Evolutionary conservation across 2,329 filamentous ascomycete species (phyloP), one percentile per base, ranked within the genome.

Genomic region (Akanthomyces dipterigenus): DNA sequence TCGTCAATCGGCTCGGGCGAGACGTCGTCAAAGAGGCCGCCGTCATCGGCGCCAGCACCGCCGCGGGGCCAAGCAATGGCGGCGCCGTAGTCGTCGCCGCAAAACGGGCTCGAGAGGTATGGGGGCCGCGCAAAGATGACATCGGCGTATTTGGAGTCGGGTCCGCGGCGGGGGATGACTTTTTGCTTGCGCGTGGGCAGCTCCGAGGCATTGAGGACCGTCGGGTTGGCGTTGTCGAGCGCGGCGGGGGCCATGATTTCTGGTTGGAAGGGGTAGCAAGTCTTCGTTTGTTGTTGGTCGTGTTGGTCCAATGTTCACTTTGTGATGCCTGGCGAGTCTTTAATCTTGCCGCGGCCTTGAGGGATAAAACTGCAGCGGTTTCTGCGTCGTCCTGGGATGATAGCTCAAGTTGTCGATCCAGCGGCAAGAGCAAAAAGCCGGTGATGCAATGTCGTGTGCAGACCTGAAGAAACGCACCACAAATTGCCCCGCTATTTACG

Each of bases 1-100:
- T 96, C 91, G 71, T 99, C 95, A 67, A 99, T 96, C 62, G 90
- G 89, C 68, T 98, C 93, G 40, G 87, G 80, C 1, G 80, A 78
- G 54, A 85, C 81, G 62, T 88, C 84, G 62, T 86, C 84, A 55
- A 84, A 77, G 55, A 74, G 77, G 50, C 76, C 73, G 20, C 71
- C 84, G 55, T 84, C 77, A 55, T 73, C 78, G 53, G 77, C 73
- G 22, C 71, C 69, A 55, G 67, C 68, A 43, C 69, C 71, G 51
- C 70, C 68, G 70, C 74, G 76, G 65, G 63, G 55, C 31, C 18
- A 48, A 46, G 56, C 60, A 36, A 61, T 61, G 57, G 63, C 72
- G 71, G 71, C 68, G 45, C 56, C 56, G 46, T 59, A 51, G 46
- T 59, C 56, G 54, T 75, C 73, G 34, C 71, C 66, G 65, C 68